Conservation (phyloP, 177 flowering plant genomes). For the Vitis hybrid region DNA sequence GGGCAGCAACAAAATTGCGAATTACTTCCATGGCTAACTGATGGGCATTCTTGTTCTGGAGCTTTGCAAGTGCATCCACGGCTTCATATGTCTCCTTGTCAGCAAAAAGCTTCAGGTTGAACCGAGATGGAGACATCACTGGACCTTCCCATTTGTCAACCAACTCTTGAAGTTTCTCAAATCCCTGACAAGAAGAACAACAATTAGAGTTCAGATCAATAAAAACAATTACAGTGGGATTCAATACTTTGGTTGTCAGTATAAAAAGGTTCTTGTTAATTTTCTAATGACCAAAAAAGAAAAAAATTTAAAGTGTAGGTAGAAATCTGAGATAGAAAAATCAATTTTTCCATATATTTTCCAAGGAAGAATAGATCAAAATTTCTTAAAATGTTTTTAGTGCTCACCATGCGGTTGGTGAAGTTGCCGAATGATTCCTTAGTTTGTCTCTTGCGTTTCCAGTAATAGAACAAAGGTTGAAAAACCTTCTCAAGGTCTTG, state of each 20-base stretch:
- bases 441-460: slow-evolving; percentile 52
- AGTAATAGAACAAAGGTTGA: slow-evolving; percentile 67
- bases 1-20: slow-evolving; percentile 71
- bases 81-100: slow-evolving; percentile 78
- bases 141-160: slow-evolving; percentile 87
- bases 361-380: not conserved
- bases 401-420: slow-evolving; percentile 73
- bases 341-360: not conserved
- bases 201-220: no score
- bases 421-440: slow-evolving; percentile 82
- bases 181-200: slow-evolving; percentile 42
- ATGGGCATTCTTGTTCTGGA: slow-evolving; percentile 71
- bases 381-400: not conserved
- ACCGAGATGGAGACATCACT: slow-evolving; percentile 33
- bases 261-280: not conserved
- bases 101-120: slow-evolving; percentile 68
- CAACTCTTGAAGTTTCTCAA: slow-evolving; percentile 69
- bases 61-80: slow-evolving; percentile 62
- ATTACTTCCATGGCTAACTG: slow-evolving; percentile 81
- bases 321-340: not conserved
- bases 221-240: not conserved
- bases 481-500: slow-evolving; percentile 78
- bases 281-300: not conserved
- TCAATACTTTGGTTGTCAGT: not conserved
- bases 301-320: not conserved